Conservation (phyloP, 73 alveolate species). For the Tetrahymena elliotti region DNA sequence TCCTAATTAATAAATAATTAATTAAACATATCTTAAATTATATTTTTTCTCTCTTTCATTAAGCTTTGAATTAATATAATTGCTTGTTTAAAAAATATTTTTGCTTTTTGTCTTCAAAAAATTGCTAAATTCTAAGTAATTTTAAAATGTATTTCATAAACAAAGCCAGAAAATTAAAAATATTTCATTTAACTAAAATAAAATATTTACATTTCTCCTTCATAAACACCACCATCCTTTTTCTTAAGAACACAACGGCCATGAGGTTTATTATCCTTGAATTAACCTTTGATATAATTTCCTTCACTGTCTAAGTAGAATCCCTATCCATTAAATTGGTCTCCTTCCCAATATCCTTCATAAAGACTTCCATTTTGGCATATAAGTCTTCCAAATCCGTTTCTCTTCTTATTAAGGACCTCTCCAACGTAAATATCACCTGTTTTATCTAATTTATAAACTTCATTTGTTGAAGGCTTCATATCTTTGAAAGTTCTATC, state of each 20-base stretch:
- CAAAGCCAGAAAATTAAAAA: too few relatives aligned
- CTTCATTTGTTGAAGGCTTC: not conserved
- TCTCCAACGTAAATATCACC: conserved; percentile 13
- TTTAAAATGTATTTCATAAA: too few relatives aligned
- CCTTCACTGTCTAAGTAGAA: not conserved
- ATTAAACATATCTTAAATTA: not conserved
- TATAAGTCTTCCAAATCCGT: conserved; percentile 38
- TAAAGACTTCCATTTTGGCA: conserved; percentile 46
- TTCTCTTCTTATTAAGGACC: not conserved
- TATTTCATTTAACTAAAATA: too few relatives aligned
- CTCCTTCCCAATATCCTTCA: conserved; percentile 31
- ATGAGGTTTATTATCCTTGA: not conserved
- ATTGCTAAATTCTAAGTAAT: too few relatives aligned
- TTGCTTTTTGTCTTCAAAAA: too few relatives aligned
- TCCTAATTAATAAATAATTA: not conserved
- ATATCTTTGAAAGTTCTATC: not conserved
- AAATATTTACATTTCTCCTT: not conserved
- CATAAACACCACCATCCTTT: not conserved
- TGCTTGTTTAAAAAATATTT: too few relatives aligned
- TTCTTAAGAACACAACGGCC: not conserved
- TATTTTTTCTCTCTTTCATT: not conserved
- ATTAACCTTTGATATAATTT: not conserved
- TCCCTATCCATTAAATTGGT: conserved; percentile 35
- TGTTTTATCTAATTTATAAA: not conserved
- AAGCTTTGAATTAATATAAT: too few relatives aligned